Evolutionary conservation across 2,329 filamentous ascomycete genomes (phyloP).

Genomic region (Epichloe amarillans): DNA sequence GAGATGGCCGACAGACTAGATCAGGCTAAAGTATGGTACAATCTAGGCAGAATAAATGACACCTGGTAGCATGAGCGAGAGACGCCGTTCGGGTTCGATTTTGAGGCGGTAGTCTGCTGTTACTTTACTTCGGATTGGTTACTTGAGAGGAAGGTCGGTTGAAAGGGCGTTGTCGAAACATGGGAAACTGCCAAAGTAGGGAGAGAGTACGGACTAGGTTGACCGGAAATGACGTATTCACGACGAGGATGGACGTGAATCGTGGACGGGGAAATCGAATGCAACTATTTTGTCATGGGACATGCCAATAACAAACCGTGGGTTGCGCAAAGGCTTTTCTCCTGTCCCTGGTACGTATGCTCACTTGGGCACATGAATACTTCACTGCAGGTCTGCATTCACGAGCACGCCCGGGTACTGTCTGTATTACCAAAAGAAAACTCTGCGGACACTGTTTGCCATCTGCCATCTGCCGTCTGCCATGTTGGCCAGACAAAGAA

Average conservation of each 20-base stretch:
- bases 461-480: not conserved
- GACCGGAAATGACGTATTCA: no score
- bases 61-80: not conserved
- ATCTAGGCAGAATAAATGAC: not conserved
- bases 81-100: not conserved
- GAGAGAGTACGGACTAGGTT: not conserved
- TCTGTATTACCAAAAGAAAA: not conserved
- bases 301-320: no score
- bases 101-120: not conserved
- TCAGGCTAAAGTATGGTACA: not conserved
- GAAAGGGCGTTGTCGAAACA: not conserved
- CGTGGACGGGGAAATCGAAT: not conserved
- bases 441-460: not conserved
- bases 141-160: not conserved
- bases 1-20: not conserved
- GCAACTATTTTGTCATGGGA: not conserved
- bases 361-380: not conserved
- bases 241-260: not conserved
- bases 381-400: not conserved
- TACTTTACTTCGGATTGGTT: not conserved
- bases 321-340: no score
- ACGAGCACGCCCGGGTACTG: not conserved
- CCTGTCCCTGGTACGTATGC: no score
- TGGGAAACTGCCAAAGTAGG: not conserved
- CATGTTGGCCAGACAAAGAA: not conserved